Percentiles rank a stretch among this genome's conserved stretches.
These are phyloP conservation scores for Calamus simplicifolius DNA, from an alignment of 176 grass and related monocot species.

Conservation along the genomic window DNA sequence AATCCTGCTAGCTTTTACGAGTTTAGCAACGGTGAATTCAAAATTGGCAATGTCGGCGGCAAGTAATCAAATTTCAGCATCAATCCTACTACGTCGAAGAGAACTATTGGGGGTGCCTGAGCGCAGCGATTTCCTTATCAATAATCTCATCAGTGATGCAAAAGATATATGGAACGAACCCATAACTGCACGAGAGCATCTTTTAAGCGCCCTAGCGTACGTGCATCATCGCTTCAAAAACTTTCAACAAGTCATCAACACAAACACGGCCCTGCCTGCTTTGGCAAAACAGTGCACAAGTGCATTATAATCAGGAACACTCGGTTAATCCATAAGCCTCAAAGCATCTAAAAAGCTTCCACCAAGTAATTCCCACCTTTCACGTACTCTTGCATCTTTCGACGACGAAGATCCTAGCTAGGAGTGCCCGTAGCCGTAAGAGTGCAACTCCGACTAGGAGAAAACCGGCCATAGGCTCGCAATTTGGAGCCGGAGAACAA, in stretches of 20 bases:
- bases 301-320: constrained; percentile 1
- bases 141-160: constrained; percentile 4
- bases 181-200: neutral
- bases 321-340: neutral
- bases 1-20: constrained; percentile 11
- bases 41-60: constrained; percentile 4
- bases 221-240: constrained; percentile 1
- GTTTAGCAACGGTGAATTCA: constrained; percentile 1
- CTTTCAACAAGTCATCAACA: neutral
- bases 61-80: constrained; percentile 15
- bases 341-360: neutral
- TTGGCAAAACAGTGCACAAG: neutral
- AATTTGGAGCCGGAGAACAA: neutral
- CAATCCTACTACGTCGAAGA: neutral
- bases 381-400: neutral
- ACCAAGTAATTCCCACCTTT: constrained; percentile 5
- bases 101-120: constrained; percentile 7
- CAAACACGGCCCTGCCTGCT: neutral
- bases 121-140: constrained; percentile 11
- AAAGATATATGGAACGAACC: constrained; percentile 6
- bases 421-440: too few species aligned
- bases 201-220: neutral
- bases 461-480: neutral
- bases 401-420: neutral
- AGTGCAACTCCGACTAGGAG: too few species aligned